Evolutionary conservation across 2,329 filamentous ascomycete genomes (phyloP).

Genomic region (Fusarium chuoi): DNA sequence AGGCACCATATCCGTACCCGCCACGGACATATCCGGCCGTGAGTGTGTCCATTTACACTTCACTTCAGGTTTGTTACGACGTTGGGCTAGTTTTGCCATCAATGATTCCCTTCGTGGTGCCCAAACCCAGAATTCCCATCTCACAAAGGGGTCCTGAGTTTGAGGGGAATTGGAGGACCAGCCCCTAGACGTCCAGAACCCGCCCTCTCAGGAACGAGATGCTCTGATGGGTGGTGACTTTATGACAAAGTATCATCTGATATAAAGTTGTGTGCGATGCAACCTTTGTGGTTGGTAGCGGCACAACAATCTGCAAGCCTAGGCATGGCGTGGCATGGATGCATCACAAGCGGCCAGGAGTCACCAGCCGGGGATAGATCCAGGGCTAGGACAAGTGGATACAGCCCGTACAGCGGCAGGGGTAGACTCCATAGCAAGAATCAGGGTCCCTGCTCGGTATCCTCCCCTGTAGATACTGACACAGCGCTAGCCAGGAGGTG

Average conservation of each 20-base stretch:
- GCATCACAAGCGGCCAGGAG: constrained; percentile 25
- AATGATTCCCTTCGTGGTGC: not conserved
- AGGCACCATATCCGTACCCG: constrained; percentile 13
- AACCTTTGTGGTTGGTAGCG: constrained; percentile 29
- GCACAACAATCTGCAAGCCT: constrained; percentile 21
- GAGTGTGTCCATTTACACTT: not conserved
- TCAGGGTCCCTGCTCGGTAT: constrained; percentile 34
- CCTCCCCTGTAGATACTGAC: constrained; percentile 38
- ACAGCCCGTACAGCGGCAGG: constrained; percentile 16
- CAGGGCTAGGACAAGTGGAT: constrained; percentile 11
- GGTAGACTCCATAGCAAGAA: constrained; percentile 25
- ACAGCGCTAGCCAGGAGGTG: constrained; percentile 35
- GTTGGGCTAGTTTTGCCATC: not conserved
- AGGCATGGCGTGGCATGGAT: constrained; percentile 26
- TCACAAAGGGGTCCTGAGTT: constrained; percentile 39
- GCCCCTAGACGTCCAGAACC: constrained; percentile 33
- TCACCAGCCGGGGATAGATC: constrained; percentile 13
- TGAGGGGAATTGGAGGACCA: constrained; percentile 44
- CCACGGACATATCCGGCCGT: constrained; percentile 22
- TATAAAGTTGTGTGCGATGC: constrained; percentile 12
- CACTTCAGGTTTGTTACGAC: not conserved
- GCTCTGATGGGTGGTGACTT: constrained; percentile 27
- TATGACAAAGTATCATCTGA: constrained; percentile 20
- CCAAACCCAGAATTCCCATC: constrained; percentile 18
- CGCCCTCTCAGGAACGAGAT: constrained; percentile 15